Conservation (phyloP, 139 green algal genomes). For the Deuterostichococcus epilithicus region DNA sequence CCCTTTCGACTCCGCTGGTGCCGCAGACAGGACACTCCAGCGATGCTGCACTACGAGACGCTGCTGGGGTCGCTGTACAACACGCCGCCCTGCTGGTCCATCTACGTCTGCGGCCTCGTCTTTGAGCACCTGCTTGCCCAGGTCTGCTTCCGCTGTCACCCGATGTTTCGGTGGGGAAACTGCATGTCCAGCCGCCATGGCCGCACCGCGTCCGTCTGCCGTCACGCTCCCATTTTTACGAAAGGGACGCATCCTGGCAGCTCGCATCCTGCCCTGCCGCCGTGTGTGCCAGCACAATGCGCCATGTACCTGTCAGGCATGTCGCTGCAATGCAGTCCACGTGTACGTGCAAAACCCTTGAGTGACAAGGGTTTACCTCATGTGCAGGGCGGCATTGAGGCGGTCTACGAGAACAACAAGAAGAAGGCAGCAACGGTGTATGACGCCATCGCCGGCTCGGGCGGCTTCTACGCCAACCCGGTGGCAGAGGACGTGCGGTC, state of each 20-base stretch:
- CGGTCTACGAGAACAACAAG: conserved; percentile 28
- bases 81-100: conserved; percentile 95
- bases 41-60: conserved; percentile 93
- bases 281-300: no score
- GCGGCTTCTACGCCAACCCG: conserved; percentile 89
- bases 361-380: neutral
- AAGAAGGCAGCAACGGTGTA: conserved; percentile 84
- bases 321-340: no score
- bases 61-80: conserved; percentile 97
- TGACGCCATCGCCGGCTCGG: conserved; percentile 74
- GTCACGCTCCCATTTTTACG: neutral
- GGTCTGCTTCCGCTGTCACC: neutral
- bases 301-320: no score
- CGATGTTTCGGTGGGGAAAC: no score
- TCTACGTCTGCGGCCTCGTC: conserved; percentile 97
- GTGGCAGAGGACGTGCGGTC: conserved; percentile 78
- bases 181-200: no score
- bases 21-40: conserved; percentile 59
- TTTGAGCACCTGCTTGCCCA: conserved; percentile 84
- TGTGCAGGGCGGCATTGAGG: conserved; percentile 34
- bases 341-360: neutral
- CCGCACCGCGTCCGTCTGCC: no score
- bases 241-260: neutral
- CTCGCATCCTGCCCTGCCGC: neutral
- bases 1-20: no score